Evolutionary conservation across 2,329 filamentous ascomycete species (phyloP), one percentile per base, ranked within the genome.

Genomic region (Penicillium concentricum): DNA sequence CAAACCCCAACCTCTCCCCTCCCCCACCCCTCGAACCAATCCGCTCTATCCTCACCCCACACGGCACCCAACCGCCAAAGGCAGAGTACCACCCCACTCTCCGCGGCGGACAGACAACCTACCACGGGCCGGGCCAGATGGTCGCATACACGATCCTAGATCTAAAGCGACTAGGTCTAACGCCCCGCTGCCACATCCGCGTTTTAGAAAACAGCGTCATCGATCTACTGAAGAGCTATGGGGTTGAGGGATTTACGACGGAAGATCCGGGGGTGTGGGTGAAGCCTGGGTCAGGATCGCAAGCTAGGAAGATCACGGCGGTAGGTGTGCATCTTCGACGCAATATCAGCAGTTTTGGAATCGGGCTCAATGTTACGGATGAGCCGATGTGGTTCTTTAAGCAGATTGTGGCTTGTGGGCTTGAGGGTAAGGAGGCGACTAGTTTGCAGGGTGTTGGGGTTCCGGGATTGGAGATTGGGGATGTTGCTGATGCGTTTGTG

Each of bases 91-190:
- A 84, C 42, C 82, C 87, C 66, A 88, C 90, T 15, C 83, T 86
- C n/a, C 87, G 94, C 53, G 94, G 94, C 59, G 94, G 94, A 0
- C 86, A 96, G 63, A 92, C 91, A 0, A 97, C 94, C 3, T 97
- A 96, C 78, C 94, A 99, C 72, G 94, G 93, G 0, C 94, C 93
- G 0, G 93, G 93, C 0, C 94, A 99, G 73, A 77, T 96, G 47
- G 90, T 97, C 35, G 85, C 92, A n/a, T 99, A 96, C 79, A 91
- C 93, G 3, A 85, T 97, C 49, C 73, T 96, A n/a, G 91, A 96
- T 72, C 82, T 97, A 55, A 85, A 84, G 53, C 81, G 83, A 12
- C 83, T 91, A 62, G 76, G 78, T 0, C 78, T 94, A 20, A 87
- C 84, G 5, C 88, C 94, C 13, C 80, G 90, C 18, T 84, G 84